phyloP scores from a whole-genome alignment of 148 eudicot species.

The Rhododendron simsii region DNA sequence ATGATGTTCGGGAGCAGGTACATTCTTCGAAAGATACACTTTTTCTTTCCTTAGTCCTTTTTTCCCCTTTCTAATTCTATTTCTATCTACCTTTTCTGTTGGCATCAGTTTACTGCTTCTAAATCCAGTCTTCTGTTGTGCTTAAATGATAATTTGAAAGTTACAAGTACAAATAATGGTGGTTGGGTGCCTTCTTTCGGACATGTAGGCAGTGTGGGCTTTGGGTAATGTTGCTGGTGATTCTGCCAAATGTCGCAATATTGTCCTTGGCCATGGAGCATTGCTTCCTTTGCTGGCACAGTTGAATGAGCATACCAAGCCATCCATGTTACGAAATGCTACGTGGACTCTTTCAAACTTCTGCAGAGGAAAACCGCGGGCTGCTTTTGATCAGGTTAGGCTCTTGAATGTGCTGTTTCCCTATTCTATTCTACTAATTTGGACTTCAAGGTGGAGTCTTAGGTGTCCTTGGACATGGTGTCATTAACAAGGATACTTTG shows the following conservation, averaged over 20 bases:
- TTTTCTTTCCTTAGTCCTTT: background rate
- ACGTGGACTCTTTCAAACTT: constrained; percentile 53
- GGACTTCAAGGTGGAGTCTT: background rate
- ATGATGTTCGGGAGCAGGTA: constrained; percentile 49
- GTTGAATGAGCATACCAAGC: constrained; percentile 42
- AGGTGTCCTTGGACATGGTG: background rate
- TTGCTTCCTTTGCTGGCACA: constrained; percentile 35
- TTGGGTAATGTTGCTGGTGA: constrained; percentile 54
- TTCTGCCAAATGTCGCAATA: constrained; percentile 45
- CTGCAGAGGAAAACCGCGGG: constrained; percentile 49
- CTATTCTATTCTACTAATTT: background rate
- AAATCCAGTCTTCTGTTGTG: background rate
- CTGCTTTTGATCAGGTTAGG: constrained; percentile 38
- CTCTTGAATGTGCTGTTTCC: background rate
- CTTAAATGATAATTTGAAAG: background rate
- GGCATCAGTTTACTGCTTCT: background rate
- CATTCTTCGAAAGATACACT: background rate
- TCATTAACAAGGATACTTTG: background rate
- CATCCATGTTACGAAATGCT: constrained; percentile 51
- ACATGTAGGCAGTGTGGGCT: constrained; percentile 47
- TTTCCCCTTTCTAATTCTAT: too few relatives aligned
- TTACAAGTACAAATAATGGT: background rate
- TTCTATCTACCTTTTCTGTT: background rate
- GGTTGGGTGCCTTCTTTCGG: background rate
- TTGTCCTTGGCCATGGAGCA: constrained; percentile 43